Evolutionary conservation across 1,284 basidiomycete species (phyloP).

Genomic region (Rhodotorula sp.): DNA sequence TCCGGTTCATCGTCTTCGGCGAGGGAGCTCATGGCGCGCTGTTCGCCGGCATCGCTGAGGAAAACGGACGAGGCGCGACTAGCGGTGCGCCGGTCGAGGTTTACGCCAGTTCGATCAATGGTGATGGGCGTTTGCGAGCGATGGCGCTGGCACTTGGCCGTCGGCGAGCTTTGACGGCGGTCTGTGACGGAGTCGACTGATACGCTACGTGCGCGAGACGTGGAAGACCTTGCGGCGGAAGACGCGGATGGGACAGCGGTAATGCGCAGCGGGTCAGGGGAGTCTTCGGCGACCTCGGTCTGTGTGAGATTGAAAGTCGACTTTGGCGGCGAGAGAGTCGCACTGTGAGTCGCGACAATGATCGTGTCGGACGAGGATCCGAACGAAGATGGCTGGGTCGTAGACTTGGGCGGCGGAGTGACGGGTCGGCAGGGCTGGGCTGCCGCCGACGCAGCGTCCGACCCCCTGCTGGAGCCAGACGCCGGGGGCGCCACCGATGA

Average conservation of each 20-base stretch:
- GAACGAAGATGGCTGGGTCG: not conserved
- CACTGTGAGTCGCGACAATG: not conserved
- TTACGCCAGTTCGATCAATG: not conserved
- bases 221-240: not conserved
- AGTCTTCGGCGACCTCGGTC: not conserved
- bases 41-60: not conserved
- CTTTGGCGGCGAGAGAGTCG: not conserved
- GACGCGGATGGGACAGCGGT: constrained; percentile 1
- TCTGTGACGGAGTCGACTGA: not conserved
- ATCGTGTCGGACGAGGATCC: not conserved
- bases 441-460: not conserved
- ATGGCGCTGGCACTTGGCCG: not conserved
- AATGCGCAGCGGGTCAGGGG: constrained; percentile 16
- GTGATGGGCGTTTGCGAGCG: not conserved
- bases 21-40: not conserved
- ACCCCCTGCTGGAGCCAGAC: not conserved
- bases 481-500: not conserved
- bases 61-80: not conserved
- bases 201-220: not conserved
- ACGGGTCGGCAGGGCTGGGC: not conserved
- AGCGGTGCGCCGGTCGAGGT: not conserved
- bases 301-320: not conserved
- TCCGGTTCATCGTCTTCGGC: not conserved
- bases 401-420: constrained; percentile 3
- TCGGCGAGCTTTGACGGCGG: not conserved